phyloP scores from a whole-genome alignment of 345 rosid genomes.

The Linum usitatissimum region DNA sequence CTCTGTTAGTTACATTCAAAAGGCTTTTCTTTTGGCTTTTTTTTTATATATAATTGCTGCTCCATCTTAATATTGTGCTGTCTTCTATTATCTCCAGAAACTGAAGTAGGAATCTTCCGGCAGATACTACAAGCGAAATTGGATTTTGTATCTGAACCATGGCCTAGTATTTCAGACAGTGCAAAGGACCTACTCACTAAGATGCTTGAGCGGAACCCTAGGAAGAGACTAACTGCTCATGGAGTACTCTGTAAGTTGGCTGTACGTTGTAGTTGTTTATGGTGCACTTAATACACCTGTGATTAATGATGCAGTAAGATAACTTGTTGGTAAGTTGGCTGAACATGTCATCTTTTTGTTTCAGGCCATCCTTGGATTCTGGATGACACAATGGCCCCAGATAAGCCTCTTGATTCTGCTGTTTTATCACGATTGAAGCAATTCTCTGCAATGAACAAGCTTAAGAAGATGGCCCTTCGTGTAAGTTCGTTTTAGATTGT shows the following conservation, averaged over 20 bases:
- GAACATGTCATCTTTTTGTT: not conserved
- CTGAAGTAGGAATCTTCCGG: slow-evolving; percentile 58
- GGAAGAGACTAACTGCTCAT: slow-evolving; percentile 58
- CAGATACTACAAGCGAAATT: slow-evolving; percentile 60
- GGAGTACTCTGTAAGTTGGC: slow-evolving; percentile 56
- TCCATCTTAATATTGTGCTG: not conserved
- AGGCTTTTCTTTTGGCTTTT: too few relatives aligned
- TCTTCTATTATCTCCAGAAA: slow-evolving; percentile 32
- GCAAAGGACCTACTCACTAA: slow-evolving; percentile 65
- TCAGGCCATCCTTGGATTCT: slow-evolving; percentile 78
- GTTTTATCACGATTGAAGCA: slow-evolving; percentile 58
- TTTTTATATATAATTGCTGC: not conserved
- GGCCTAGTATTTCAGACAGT: slow-evolving; percentile 68
- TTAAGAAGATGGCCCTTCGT: slow-evolving; percentile 75
- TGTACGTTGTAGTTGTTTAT: not conserved
- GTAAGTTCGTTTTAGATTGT: slow-evolving; percentile 26
- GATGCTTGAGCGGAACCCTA: slow-evolving; percentile 58
- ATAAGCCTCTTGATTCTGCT: slow-evolving; percentile 70
- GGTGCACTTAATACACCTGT: not conserved
- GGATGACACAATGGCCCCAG: slow-evolving; percentile 73
- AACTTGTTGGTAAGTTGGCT: not conserved
- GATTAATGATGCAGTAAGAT: not conserved
- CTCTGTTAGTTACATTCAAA: slow-evolving; percentile 11
- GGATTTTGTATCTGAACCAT: slow-evolving; percentile 53
- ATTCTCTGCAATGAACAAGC: slow-evolving; percentile 79